A percentile compares a stretch with the other conserved stretches of the same genome.
Conservation (phyloP, 179 eudicot genomes). For the Spinacia oleracea region DNA sequence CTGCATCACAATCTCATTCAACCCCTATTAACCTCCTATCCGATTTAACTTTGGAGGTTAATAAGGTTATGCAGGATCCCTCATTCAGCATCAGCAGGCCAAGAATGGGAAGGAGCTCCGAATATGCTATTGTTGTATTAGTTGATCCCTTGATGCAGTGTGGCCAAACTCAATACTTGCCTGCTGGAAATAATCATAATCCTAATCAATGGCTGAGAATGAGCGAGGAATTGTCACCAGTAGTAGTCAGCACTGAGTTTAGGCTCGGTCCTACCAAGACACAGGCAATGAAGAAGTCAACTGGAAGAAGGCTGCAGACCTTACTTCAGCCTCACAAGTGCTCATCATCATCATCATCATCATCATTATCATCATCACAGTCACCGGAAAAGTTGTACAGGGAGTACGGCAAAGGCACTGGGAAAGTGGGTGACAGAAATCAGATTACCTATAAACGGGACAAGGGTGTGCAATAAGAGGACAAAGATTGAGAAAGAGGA, state of each 20-base stretch:
- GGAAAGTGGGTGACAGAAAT: constrained; percentile 98
- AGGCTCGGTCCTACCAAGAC: constrained; percentile 61
- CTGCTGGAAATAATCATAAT: too few relatives aligned
- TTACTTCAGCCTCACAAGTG: constrained; percentile 15
- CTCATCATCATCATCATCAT: constrained; percentile 25
- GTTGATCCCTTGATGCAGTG: constrained; percentile 26
- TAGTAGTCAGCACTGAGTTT: constrained; percentile 36
- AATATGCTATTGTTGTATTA: background rate
- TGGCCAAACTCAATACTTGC: constrained; percentile 20
- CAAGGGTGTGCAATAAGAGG: constrained; percentile 92
- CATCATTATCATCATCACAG: too few relatives aligned
- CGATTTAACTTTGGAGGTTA: constrained; percentile 18
- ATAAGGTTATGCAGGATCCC: background rate
- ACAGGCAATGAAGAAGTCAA: constrained; percentile 58
- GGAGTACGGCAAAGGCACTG: constrained; percentile 97
- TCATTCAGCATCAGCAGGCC: background rate
- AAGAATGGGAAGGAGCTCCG: constrained; percentile 19
- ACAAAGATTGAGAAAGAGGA: too few relatives aligned
- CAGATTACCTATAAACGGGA: constrained; percentile 75
- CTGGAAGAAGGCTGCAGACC: constrained; percentile 31
- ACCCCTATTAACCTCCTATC: constrained; percentile 3
- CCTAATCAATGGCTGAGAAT: constrained; percentile 49
- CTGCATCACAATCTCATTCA: constrained; percentile 11
- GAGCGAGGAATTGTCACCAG: constrained; percentile 33
- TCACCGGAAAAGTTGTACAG: constrained; percentile 65